These are phyloP conservation scores for Dimargaris cristalligena DNA, from an alignment of 192 early-diverging fungal genomes.

Conservation along the genomic window DNA sequence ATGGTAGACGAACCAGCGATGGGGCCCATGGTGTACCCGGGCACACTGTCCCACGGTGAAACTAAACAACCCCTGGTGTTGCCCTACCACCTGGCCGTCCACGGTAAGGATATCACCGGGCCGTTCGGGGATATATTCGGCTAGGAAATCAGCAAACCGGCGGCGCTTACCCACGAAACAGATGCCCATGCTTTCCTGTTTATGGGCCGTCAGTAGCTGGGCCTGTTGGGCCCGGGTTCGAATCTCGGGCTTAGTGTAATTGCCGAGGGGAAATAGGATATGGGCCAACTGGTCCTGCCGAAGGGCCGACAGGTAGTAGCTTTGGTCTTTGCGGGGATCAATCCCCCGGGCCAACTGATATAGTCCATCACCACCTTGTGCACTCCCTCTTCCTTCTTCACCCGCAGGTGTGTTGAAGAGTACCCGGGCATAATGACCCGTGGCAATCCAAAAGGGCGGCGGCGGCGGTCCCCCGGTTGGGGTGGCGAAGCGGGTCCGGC, in stretches of 20 bases:
- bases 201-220: slow-evolving; percentile 38
- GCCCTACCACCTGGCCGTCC: slow-evolving; percentile 18
- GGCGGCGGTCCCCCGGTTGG: slow-evolving; percentile 5
- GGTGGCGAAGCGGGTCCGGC: neutral
- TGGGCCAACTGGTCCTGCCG: slow-evolving; percentile 13
- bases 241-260: slow-evolving; percentile 51
- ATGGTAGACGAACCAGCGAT: slow-evolving; percentile 59
- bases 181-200: slow-evolving; percentile 89
- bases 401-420: too few relatives aligned
- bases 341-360: too few relatives aligned
- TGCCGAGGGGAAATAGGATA: slow-evolving; percentile 70
- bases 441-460: slow-evolving; percentile 32
- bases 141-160: slow-evolving; percentile 60
- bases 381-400: too few relatives aligned
- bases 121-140: slow-evolving; percentile 19
- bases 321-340: slow-evolving; percentile 79
- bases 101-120: slow-evolving; percentile 13
- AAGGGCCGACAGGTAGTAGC: slow-evolving; percentile 75
- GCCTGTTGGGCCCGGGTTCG: slow-evolving; percentile 41
- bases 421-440: slow-evolving; percentile 42
- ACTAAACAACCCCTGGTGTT: neutral
- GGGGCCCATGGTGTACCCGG: slow-evolving; percentile 37
- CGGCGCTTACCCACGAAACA: slow-evolving; percentile 82
- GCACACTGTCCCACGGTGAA: slow-evolving; percentile 12
- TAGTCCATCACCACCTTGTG: too few relatives aligned